A percentile compares a stretch with the other conserved stretches of the same genome.
Conservation (phyloP, 306 rosid species). For the Prunus davidiana region DNA sequence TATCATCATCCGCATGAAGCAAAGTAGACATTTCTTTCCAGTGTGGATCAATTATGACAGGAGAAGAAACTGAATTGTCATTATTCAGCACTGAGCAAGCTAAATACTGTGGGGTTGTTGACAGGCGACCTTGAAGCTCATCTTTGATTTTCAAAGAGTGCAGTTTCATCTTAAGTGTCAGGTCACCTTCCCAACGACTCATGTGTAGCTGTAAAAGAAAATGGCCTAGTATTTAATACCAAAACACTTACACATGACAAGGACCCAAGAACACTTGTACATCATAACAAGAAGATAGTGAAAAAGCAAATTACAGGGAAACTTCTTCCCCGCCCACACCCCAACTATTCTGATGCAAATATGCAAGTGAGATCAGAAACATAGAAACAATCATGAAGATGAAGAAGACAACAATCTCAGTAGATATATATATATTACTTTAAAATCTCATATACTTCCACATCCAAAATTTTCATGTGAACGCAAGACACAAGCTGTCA, state of each 20-base stretch:
- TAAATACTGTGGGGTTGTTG: constrained; percentile 59
- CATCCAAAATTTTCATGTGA: not conserved
- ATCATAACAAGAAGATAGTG: not conserved
- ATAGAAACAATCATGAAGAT: not conserved
- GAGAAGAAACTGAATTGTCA: constrained; percentile 41
- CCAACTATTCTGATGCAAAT: not conserved
- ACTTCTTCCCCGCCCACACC: not conserved
- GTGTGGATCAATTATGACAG: constrained; percentile 38
- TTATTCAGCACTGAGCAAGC: constrained; percentile 76
- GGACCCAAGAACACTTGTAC: not conserved
- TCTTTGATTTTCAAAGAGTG: constrained; percentile 87
- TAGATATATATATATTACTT: not conserved
- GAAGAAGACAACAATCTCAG: not conserved
- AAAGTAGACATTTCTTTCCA: constrained; percentile 43
- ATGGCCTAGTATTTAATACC: constrained; percentile 6
- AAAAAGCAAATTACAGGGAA: not conserved
- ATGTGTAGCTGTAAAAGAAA: constrained; percentile 61
- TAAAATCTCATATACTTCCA: not conserved
- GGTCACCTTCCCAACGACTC: constrained; percentile 55
- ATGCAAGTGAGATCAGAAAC: not conserved
- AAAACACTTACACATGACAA: not conserved
- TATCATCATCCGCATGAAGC: constrained; percentile 69
- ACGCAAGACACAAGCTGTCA: not conserved
- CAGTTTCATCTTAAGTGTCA: constrained; percentile 70
- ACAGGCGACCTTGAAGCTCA: constrained; percentile 80